Evolutionary conservation across 2,329 filamentous ascomycete genomes (phyloP).

Genomic region (Aspergillus felis): DNA sequence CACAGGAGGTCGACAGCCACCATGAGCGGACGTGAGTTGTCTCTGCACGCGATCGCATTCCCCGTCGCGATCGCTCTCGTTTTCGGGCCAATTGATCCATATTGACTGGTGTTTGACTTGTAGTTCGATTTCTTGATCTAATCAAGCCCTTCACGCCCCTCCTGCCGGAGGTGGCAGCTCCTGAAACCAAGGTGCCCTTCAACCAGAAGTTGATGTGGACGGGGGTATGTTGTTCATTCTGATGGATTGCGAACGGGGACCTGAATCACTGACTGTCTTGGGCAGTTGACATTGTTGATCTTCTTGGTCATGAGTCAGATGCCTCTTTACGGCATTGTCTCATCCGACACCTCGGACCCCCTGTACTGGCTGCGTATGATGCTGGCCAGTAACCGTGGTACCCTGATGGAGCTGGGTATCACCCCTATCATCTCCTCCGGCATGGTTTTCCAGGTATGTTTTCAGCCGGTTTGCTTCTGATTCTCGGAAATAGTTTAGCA

Average conservation of each 20-base stretch:
- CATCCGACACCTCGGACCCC: constrained; percentile 95
- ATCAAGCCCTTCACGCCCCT: constrained; percentile 99
- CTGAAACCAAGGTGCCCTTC: constrained; percentile 98
- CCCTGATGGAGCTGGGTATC: constrained; percentile 93
- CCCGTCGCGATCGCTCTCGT: constrained; percentile 16
- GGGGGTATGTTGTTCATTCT: constrained; percentile 48
- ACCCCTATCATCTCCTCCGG: constrained; percentile 99
- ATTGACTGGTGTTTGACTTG: constrained; percentile 21
- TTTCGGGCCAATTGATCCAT: constrained; percentile 21
- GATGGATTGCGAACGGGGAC: constrained; percentile 6
- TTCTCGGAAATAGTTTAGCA: constrained; percentile 68
- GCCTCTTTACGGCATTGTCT: constrained; percentile 98
- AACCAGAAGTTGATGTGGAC: constrained; percentile 98
- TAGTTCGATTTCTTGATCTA: constrained; percentile 98
- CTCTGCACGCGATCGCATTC: constrained; percentile 26
- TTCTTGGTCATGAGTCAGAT: constrained; percentile 99
- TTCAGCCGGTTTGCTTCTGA: constrained; percentile 55
- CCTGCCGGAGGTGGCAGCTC: constrained; percentile 97
- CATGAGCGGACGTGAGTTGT: constrained; percentile 57
- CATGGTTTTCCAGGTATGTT: constrained; percentile 88
- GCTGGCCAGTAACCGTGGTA: constrained; percentile 97
- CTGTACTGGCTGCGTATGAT: constrained; percentile 99
- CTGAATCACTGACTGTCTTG: constrained; percentile 14
- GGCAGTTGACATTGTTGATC: constrained; percentile 80
- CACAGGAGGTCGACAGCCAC: constrained; percentile 42